Percentiles rank a stretch among this genome's conserved stretches.
phyloP scores from a whole-genome alignment of 805 yeast genomes.

The Yarrowia sp. region DNA sequence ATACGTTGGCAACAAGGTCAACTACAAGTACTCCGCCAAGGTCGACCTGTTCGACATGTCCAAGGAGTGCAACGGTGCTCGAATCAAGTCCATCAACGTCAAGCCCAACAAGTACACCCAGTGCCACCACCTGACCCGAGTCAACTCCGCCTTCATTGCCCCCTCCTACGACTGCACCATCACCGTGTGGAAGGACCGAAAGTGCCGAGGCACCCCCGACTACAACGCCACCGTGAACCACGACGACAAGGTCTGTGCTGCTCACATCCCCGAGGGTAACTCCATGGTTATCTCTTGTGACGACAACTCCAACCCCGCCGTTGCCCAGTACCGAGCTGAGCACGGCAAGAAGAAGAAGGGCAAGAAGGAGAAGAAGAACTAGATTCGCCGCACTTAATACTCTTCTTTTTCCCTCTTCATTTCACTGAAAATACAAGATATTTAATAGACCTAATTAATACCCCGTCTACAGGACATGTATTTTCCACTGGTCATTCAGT shows the following conservation, averaged over 20 bases:
- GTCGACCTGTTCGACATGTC: constrained; percentile 36
- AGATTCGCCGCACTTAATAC: constrained; percentile 6
- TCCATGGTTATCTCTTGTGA: constrained; percentile 25
- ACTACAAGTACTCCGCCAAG: constrained; percentile 40
- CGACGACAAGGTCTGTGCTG: constrained; percentile 35
- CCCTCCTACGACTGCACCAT: constrained; percentile 38
- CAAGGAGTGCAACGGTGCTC: constrained; percentile 36
- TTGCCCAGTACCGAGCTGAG: constrained; percentile 9
- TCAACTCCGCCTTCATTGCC: constrained; percentile 26
- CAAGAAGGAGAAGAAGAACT: constrained; percentile 28
- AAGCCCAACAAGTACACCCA: constrained; percentile 38
- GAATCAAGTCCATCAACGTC: constrained; percentile 39
- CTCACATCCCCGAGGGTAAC: constrained; percentile 29
- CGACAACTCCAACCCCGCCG: constrained; percentile 36
- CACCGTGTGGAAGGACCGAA: constrained; percentile 36
- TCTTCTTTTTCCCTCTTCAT: constrained; percentile 5
- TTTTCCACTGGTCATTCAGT: constrained; percentile 17
- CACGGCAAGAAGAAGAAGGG: constrained; percentile 19
- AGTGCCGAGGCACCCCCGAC: constrained; percentile 36
- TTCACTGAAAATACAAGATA: constrained; percentile 20
- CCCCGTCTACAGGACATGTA: background rate
- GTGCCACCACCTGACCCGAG: constrained; percentile 20
- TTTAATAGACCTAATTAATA: constrained; percentile 35
- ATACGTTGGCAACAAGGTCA: constrained; percentile 39
- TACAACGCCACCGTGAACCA: constrained; percentile 38